Conservation (phyloP, 2,329 filamentous ascomycete species). For the Penicillium sp. region DNA sequence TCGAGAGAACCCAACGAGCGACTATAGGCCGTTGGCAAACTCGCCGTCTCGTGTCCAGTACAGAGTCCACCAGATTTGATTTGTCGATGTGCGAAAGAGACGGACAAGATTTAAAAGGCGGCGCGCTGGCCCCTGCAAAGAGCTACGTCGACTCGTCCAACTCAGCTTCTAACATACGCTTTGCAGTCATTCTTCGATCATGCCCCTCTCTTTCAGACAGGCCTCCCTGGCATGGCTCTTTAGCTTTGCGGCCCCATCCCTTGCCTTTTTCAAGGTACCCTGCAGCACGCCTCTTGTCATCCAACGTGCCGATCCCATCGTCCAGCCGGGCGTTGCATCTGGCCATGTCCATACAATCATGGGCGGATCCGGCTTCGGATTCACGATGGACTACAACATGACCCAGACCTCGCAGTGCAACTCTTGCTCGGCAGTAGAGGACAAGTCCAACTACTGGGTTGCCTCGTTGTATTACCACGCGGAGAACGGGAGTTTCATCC, state of each 20-base stretch:
- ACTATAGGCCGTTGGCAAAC: too few relatives aligned
- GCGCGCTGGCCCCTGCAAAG: too few relatives aligned
- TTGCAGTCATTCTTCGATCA: background rate
- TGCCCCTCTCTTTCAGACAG: background rate
- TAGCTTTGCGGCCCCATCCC: background rate
- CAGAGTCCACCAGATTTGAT: too few relatives aligned
- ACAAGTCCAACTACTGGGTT: constrained; percentile 79
- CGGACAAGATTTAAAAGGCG: too few relatives aligned
- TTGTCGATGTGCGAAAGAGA: too few relatives aligned
- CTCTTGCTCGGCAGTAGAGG: constrained; percentile 69
- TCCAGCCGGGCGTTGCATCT: constrained; percentile 63
- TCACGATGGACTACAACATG: constrained; percentile 64
- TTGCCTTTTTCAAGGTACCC: constrained; percentile 10
- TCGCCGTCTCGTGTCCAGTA: too few relatives aligned
- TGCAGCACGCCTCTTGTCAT: constrained; percentile 9
- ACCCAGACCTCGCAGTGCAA: constrained; percentile 70
- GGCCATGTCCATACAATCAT: constrained; percentile 73
- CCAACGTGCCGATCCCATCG: constrained; percentile 63
- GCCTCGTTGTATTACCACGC: constrained; percentile 72
- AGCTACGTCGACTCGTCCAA: too few relatives aligned
- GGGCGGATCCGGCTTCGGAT: constrained; percentile 71
- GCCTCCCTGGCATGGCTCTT: background rate
- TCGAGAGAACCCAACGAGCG: too few relatives aligned
- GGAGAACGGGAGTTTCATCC: constrained; percentile 65
- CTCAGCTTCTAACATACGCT: background rate